Conservation (phyloP, 2,329 filamentous ascomycete species). For the Diaporthe ilicicola region DNA sequence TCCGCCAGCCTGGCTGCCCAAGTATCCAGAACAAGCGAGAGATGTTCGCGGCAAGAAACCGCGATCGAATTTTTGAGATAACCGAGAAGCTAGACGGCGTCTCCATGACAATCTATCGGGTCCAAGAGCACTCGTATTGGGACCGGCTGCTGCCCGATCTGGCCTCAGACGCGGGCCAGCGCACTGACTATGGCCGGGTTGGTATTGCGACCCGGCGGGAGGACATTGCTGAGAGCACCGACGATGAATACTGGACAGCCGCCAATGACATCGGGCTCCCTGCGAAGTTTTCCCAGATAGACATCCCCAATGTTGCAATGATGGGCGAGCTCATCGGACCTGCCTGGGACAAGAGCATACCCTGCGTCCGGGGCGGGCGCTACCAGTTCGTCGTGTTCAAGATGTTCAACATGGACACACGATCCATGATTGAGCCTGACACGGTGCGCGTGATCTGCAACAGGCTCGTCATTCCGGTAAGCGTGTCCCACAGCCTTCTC, state of each 20-base stretch:
- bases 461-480: slow-evolving; percentile 29
- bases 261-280: slow-evolving; percentile 38
- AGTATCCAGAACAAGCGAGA: slow-evolving; percentile 40
- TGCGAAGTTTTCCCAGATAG: slow-evolving; percentile 34
- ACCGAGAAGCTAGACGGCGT: slow-evolving; percentile 46
- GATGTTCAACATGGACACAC: slow-evolving; percentile 40
- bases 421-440: slow-evolving; percentile 31
- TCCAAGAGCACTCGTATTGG: slow-evolving; percentile 37
- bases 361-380: slow-evolving; percentile 35
- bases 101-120: slow-evolving; percentile 42
- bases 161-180: slow-evolving; percentile 14
- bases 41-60: slow-evolving; percentile 32
- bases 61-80: slow-evolving; percentile 41
- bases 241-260: slow-evolving; percentile 38
- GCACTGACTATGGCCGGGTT: slow-evolving; percentile 29
- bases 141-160: slow-evolving; percentile 33
- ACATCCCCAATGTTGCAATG: slow-evolving; percentile 38
- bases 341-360: slow-evolving; percentile 39
- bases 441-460: slow-evolving; percentile 30
- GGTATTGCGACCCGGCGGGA: slow-evolving; percentile 37
- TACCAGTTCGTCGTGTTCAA: slow-evolving; percentile 40
- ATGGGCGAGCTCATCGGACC: slow-evolving; percentile 43
- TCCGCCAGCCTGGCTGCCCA: slow-evolving; percentile 39
- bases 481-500: no score
- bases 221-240: slow-evolving; percentile 35